Evolutionary conservation across 108 stramenopile genomes (phyloP).

Genomic region (Discostella pseudostelligera): DNA sequence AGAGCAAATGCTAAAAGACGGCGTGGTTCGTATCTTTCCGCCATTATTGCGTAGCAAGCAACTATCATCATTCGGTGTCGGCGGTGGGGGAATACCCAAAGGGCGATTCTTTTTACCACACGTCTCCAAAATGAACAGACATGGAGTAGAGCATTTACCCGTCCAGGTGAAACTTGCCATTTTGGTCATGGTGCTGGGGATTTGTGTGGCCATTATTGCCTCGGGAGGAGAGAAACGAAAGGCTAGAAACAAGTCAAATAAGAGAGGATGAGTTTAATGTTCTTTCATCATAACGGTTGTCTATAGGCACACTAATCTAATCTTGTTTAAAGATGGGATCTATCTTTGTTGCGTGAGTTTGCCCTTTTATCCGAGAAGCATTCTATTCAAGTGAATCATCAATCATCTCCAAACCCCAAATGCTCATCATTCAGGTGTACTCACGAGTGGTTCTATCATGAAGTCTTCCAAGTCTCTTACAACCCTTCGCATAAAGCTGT

Average conservation of each 20-base stretch:
- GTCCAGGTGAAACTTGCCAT: conserved; percentile 27
- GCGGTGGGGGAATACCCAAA: conserved; percentile 17
- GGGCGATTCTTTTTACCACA: conserved; percentile 15
- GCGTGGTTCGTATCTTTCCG: conserved; percentile 18
- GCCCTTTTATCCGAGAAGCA: background rate
- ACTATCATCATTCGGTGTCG: no score
- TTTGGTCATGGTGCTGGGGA: conserved; percentile 29
- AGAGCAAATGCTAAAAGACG: conserved; percentile 23
- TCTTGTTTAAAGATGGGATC: no score
- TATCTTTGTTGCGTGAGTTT: background rate
- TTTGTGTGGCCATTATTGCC: conserved; percentile 35
- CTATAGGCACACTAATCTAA: no score
- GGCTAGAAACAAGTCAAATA: conserved; percentile 22
- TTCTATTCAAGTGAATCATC: no score
- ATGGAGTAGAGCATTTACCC: conserved; percentile 40
- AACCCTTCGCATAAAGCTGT: conserved; percentile 22
- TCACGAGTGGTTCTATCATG: background rate
- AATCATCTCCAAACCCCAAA: no score
- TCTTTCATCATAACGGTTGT: no score
- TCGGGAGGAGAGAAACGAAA: conserved; percentile 8
- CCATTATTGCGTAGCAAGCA: conserved; percentile 24
- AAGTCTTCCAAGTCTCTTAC: conserved; percentile 6
- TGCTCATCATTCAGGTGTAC: no score
- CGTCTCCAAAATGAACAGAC: conserved; percentile 4
- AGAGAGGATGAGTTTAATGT: conserved; percentile 9